phyloP scores from a whole-genome alignment of 148 eudicot species.

The Silene uniflora region DNA sequence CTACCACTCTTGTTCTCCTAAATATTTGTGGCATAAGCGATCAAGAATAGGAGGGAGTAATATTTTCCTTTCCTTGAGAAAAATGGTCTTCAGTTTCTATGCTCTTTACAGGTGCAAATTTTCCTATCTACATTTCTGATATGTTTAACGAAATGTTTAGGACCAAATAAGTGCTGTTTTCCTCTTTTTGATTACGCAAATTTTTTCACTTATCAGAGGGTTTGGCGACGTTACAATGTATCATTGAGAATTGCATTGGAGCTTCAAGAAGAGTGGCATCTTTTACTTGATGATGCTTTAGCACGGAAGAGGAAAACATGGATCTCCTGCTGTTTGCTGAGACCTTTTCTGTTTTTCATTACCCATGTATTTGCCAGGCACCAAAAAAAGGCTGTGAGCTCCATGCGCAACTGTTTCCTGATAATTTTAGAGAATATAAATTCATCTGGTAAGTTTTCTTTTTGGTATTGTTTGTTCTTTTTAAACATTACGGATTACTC shows the following conservation, averaged over 20 bases:
- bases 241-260: slow-evolving; percentile 48
- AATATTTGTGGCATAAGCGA: too few species aligned
- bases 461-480: not conserved
- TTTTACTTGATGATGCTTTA: slow-evolving; percentile 29
- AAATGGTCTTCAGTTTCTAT: slow-evolving; percentile 8
- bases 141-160: not conserved
- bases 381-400: slow-evolving; percentile 41
- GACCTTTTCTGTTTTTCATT: slow-evolving; percentile 78
- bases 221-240: slow-evolving; percentile 69
- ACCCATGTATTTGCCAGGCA: slow-evolving; percentile 38
- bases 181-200: not conserved
- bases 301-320: slow-evolving; percentile 35
- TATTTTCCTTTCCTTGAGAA: not conserved
- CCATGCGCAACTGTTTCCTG: slow-evolving; percentile 63
- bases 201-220: slow-evolving; percentile 45
- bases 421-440: slow-evolving; percentile 58
- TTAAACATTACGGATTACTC: not conserved
- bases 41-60: too few species aligned
- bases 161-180: not conserved
- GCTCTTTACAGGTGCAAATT: not conserved
- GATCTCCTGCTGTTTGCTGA: slow-evolving; percentile 56
- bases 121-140: not conserved
- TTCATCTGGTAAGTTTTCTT: slow-evolving; percentile 42
- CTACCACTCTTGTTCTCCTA: too few species aligned
- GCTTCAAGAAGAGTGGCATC: slow-evolving; percentile 62